Evolutionary conservation across 805 yeast genomes (phyloP).

Genomic region (Saccharomyces mikatae): DNA sequence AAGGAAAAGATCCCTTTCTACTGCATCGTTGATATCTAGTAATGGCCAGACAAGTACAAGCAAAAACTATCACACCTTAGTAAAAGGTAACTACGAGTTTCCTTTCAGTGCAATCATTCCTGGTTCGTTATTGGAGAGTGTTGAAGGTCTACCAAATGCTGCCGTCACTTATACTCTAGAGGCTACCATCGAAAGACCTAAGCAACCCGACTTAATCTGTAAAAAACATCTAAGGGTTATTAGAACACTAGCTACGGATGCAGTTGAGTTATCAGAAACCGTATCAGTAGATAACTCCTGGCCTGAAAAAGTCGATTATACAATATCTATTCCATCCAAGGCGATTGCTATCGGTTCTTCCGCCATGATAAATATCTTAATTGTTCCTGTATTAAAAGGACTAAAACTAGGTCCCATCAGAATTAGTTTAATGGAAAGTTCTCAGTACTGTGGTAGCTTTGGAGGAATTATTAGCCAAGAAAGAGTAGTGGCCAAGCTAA

Average conservation of each 20-base stretch:
- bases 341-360: slow-evolving; percentile 87
- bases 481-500: slow-evolving; percentile 48
- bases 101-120: slow-evolving; percentile 83
- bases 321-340: slow-evolving; percentile 75
- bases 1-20: slow-evolving; percentile 11
- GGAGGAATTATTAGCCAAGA: slow-evolving; percentile 59
- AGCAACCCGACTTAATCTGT: slow-evolving; percentile 60
- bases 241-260: slow-evolving; percentile 79
- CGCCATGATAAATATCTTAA: slow-evolving; percentile 56
- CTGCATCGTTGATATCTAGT: slow-evolving; percentile 30
- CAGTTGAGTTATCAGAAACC: slow-evolving; percentile 82
- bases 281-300: slow-evolving; percentile 92
- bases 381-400: slow-evolving; percentile 80
- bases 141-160: slow-evolving; percentile 83
- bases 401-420: slow-evolving; percentile 65
- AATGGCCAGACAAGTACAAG: slow-evolving; percentile 17
- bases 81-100: slow-evolving; percentile 78
- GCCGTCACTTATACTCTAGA: slow-evolving; percentile 64
- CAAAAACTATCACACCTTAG: slow-evolving; percentile 36
- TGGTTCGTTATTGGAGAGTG: slow-evolving; percentile 75
- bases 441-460: slow-evolving; percentile 51
- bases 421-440: slow-evolving; percentile 59
- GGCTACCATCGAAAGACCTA: slow-evolving; percentile 75
- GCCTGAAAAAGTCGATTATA: slow-evolving; percentile 91
- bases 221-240: slow-evolving; percentile 72